These are phyloP conservation scores for Microdochium bolleyi DNA, from an alignment of 2,329 filamentous ascomycete species.

Conservation along the genomic window DNA sequence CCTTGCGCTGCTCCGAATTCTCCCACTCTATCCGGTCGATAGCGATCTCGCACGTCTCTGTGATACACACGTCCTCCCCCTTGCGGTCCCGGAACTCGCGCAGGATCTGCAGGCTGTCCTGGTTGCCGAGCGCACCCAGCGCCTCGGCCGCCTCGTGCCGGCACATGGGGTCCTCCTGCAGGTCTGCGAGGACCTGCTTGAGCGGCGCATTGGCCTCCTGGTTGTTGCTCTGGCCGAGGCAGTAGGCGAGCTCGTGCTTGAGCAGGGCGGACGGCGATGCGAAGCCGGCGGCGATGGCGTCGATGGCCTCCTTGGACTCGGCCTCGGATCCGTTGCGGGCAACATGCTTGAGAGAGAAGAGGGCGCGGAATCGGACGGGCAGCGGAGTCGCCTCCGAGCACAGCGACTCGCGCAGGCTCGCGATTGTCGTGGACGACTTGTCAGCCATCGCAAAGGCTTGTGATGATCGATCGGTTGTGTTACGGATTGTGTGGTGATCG, in stretches of 20 bases:
- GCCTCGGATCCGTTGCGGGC: conserved; percentile 61
- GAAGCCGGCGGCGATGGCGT: conserved; percentile 85
- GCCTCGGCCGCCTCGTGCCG: conserved; percentile 95
- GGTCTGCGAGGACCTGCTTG: conserved; percentile 65
- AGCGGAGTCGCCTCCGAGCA: conserved; percentile 75
- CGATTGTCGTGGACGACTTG: conserved; percentile 37
- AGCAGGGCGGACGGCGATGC: conserved; percentile 77
- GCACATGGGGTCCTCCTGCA: conserved; percentile 87
- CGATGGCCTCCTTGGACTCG: conserved; percentile 49
- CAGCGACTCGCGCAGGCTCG: conserved; percentile 65
- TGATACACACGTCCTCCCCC: conserved; percentile 72
- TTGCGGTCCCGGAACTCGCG: conserved; percentile 64
- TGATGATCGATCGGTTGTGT: not conserved
- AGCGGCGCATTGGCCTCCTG: conserved; percentile 65
- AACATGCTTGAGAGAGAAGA: conserved; percentile 95
- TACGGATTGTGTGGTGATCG: not conserved
- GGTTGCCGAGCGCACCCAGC: conserved; percentile 76
- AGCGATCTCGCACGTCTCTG: conserved; percentile 94
- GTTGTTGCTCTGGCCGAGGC: conserved; percentile 84
- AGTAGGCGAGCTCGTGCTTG: conserved; percentile 97
- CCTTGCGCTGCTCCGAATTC: conserved; percentile 61
- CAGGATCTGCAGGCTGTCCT: conserved; percentile 65
- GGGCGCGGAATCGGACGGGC: conserved; percentile 83
- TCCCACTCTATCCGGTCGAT: conserved; percentile 94
- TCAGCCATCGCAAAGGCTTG: conserved; percentile 5